Evolutionary conservation across 371 early-diverging fungal species (phyloP), one percentile per base, ranked within the genome.

Genomic region (Actinomortierella wolfii): DNA sequence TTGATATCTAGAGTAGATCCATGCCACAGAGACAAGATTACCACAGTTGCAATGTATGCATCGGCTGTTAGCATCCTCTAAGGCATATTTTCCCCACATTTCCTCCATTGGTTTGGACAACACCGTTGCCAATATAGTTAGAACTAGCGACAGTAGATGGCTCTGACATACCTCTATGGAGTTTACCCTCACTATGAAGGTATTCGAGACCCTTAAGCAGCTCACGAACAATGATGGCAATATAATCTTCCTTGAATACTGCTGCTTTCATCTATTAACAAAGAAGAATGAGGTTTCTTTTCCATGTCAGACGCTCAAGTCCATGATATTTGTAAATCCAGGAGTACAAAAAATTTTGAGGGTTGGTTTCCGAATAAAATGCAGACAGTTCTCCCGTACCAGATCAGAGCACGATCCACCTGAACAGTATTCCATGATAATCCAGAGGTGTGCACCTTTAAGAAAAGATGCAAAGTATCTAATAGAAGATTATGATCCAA

Each of bases 341-440:
- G 18, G 25, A 40, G 9, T 1, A 46, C 52, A 15, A 28, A 40
- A 42, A 51, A 18, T 28, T 17, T 44, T 44, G 26, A 23, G 8
- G 9, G 39, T 20, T 24, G 20, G 24, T 24, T 6, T 39, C n/a
- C 15, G 15, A 54, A 34, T 34, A 25, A 9, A 56, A 34, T 14
- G 18, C 17, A 23, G 40, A 8, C n/a, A 18, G 34, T 18, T 29
- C 18, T 21, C 14, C 60, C 81, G 47, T 83, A 91, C 90, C 78
- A 96, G 78, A 69, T 96, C 95, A n/a, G 90, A 85, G 64, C 94
- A 94, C 17, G 93, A 93, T 39, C 96, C 95, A 48, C 95, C 95
- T 24, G 89, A 87, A 60, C 94, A 94, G 67, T 89, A 94, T 79
- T 96, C 96, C 95, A 95, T 96, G 18, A 94, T 87, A 54, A 95